Conservation (phyloP, 306 rosid species). For the Fragaria nilgerrensis region DNA sequence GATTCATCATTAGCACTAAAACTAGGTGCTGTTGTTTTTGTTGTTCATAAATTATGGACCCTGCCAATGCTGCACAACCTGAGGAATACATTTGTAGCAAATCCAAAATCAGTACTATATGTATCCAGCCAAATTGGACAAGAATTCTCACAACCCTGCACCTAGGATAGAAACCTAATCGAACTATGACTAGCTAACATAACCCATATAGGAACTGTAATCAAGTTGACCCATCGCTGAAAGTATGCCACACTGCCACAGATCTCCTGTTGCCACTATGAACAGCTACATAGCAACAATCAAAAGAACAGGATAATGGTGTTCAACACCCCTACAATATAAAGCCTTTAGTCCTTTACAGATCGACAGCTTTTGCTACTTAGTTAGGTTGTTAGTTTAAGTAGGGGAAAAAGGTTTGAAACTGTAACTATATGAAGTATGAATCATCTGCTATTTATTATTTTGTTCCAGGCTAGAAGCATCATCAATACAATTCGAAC, state of each 20-base stretch:
- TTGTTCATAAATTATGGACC: background rate
- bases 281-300: background rate
- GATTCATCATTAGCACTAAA: background rate
- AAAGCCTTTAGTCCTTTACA: background rate
- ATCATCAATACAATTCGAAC: background rate
- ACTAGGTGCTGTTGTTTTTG: background rate
- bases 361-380: background rate
- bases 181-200: background rate
- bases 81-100: background rate
- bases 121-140: background rate
- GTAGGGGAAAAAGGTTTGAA: background rate
- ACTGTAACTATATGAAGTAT: background rate
- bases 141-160: background rate
- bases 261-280: background rate
- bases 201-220: background rate
- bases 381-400: background rate
- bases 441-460: background rate
- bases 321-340: background rate
- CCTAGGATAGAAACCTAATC: background rate
- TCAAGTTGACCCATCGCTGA: background rate
- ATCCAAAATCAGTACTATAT: background rate
- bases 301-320: background rate
- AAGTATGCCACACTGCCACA: background rate
- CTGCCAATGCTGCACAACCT: background rate
- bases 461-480: background rate